A percentile compares a stretch with the other conserved stretches of the same genome.
Conservation (phyloP, 768 basidiomycete species). For the Naganishia randhawae region DNA sequence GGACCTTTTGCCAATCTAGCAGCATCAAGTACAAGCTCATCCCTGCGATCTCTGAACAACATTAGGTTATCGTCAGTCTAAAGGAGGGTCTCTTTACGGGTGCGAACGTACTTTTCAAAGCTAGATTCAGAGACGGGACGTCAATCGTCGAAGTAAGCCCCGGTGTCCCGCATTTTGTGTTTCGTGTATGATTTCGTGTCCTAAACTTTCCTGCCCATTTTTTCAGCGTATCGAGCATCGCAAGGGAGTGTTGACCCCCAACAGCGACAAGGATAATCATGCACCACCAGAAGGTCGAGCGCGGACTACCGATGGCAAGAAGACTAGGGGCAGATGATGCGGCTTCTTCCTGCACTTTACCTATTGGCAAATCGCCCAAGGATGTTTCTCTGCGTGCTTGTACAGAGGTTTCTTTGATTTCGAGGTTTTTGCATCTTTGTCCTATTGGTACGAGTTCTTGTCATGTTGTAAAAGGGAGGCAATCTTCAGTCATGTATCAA, state of each 20-base stretch:
- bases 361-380: neutral
- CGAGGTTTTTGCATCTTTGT: neutral
- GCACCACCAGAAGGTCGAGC: neutral
- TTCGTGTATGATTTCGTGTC: neutral
- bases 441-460: neutral
- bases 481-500: neutral
- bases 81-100: constrained; percentile 98
- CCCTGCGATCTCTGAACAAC: neutral
- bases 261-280: constrained; percentile 17
- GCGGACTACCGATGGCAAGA: neutral
- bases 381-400: neutral
- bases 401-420: neutral
- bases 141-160: constrained; percentile 67
- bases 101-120: constrained; percentile 90
- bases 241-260: constrained; percentile 4
- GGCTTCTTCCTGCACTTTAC: neutral
- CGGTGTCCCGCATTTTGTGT: neutral
- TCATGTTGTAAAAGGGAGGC: neutral
- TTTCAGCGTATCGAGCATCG: constrained; percentile 11
- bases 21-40: neutral
- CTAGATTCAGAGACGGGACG: constrained; percentile 90
- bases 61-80: constrained; percentile 78
- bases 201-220: too few relatives aligned
- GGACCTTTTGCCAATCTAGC: neutral
- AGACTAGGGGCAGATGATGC: constrained; percentile 5